These are phyloP conservation scores for Ocimum tenuiflorum DNA, from an alignment of 257 asterid species.

Conservation along the genomic window DNA sequence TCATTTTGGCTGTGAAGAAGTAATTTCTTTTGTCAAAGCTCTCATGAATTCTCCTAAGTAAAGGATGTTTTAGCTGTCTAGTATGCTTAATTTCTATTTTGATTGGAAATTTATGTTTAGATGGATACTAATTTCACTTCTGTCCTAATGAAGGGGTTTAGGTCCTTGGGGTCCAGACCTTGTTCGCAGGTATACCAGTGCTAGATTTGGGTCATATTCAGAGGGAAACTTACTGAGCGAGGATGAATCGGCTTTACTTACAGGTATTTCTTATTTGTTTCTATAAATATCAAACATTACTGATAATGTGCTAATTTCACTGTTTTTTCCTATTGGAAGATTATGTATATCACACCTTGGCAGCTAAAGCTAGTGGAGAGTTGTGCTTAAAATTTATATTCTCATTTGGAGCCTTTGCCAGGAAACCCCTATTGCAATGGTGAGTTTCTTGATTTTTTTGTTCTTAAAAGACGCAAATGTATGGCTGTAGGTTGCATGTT, in stretches of 20 bases:
- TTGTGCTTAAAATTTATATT: conserved; percentile 72
- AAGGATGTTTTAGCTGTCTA: too few relatives aligned
- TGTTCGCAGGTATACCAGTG: conserved; percentile 64
- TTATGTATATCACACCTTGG: conserved; percentile 71
- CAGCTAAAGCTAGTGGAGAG: conserved; percentile 85
- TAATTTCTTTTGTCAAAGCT: too few relatives aligned
- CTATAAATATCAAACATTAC: neutral
- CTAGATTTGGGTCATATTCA: conserved; percentile 62
- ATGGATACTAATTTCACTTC: neutral
- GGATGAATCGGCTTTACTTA: conserved; percentile 59
- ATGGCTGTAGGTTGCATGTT: neutral
- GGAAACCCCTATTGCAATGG: conserved; percentile 62
- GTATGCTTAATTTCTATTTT: too few relatives aligned
- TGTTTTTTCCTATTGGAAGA: conserved; percentile 33
- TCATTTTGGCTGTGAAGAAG: too few relatives aligned
- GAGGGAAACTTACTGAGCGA: conserved; percentile 41
- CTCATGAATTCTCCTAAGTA: too few relatives aligned
- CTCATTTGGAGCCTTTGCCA: conserved; percentile 79
- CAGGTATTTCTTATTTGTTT: conserved; percentile 39
- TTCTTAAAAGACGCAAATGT: neutral
- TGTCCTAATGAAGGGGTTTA: conserved; percentile 52
- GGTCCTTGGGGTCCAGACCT: conserved; percentile 91
- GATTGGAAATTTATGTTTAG: neutral
- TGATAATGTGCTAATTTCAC: conserved; percentile 19
- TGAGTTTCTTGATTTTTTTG: conserved; percentile 25